These are phyloP conservation scores for Xerocomus brunneocitrinus DNA, from an alignment of 768 basidiomycete genomes.

Conservation along the genomic window DNA sequence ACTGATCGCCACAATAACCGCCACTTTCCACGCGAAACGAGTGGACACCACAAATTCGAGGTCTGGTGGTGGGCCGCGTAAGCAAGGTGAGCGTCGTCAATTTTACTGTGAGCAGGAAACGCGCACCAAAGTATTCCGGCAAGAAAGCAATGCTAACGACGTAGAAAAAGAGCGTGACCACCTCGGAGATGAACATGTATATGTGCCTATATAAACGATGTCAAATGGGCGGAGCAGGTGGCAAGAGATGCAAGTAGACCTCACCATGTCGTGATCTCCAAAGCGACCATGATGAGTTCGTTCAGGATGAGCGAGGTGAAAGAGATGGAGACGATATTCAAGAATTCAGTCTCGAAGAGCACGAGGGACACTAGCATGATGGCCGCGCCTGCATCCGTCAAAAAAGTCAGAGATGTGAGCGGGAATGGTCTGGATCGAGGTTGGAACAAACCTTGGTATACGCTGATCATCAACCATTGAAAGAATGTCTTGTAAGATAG, in stretches of 20 bases:
- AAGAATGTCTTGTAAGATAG: conserved; percentile 98
- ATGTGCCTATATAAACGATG: conserved; percentile 58
- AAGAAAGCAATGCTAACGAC: conserved; percentile 88
- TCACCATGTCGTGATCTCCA: conserved; percentile 96
- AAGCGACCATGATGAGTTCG: conserved; percentile 97
- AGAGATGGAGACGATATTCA: conserved; percentile 98
- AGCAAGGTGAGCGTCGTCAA: background rate
- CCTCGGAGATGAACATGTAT: conserved; percentile 91
- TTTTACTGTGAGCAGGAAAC: background rate
- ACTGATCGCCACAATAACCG: conserved; percentile 91
- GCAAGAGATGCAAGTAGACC: background rate
- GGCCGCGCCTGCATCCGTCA: conserved; percentile 62
- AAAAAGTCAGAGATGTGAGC: background rate
- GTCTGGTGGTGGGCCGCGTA: conserved; percentile 44
- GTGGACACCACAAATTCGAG: conserved; percentile 86
- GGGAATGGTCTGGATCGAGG: background rate
- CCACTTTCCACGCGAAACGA: conserved; percentile 91
- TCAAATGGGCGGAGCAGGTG: conserved; percentile 5
- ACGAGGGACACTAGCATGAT: conserved; percentile 99
- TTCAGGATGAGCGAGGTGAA: conserved; percentile 95
- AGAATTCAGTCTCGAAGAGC: conserved; percentile 94
- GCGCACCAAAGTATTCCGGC: conserved; percentile 93
- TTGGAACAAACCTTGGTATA: conserved; percentile 78
- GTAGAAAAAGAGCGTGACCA: conserved; percentile 86
- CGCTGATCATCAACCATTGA: conserved; percentile 93